Percentiles rank a stretch among this genome's conserved stretches.
Conservation (phyloP, 2,329 filamentous ascomycete species). For the Ceratocystis eucalypticola region DNA sequence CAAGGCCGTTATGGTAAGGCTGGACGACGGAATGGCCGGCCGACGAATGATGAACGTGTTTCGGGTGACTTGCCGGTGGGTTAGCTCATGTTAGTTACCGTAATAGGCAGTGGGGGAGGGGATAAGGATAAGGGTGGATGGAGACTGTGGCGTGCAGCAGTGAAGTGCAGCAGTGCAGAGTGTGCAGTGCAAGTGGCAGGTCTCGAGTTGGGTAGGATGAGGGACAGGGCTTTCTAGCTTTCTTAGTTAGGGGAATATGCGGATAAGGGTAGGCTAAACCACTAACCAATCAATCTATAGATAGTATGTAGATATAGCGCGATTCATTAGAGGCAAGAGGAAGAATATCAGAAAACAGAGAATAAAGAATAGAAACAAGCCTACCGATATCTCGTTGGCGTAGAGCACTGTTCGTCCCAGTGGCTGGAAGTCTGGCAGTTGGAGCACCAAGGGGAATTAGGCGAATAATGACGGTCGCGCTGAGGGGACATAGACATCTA, state of each 20-base stretch:
- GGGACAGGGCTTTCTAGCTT: conserved; percentile 1
- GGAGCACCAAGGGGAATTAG: conserved; percentile 1
- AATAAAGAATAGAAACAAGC: background rate
- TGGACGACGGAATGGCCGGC: background rate
- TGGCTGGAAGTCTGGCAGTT: background rate
- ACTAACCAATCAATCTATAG: background rate
- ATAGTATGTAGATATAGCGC: background rate
- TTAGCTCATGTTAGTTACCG: conserved; percentile 16
- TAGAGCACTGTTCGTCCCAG: conserved; percentile 5
- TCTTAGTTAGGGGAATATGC: background rate
- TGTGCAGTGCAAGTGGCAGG: background rate
- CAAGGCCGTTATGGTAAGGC: background rate
- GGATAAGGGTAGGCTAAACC: background rate
- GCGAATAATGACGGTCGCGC: background rate
- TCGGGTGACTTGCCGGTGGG: conserved; percentile 6
- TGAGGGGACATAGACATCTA: background rate
- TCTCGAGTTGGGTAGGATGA: background rate
- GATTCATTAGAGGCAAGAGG: background rate
- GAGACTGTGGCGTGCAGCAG: background rate
- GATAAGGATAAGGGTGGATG: conserved; percentile 6
- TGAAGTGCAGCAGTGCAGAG: background rate
- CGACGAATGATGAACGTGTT: background rate
- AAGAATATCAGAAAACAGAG: background rate
- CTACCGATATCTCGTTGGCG: conserved; percentile 5
- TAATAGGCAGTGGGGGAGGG: conserved; percentile 12